Percentiles rank a stretch among this genome's conserved stretches.
Evolutionary conservation across 352 stramenopile genomes (phyloP).

Genomic region (Globisporangium canariense): DNA sequence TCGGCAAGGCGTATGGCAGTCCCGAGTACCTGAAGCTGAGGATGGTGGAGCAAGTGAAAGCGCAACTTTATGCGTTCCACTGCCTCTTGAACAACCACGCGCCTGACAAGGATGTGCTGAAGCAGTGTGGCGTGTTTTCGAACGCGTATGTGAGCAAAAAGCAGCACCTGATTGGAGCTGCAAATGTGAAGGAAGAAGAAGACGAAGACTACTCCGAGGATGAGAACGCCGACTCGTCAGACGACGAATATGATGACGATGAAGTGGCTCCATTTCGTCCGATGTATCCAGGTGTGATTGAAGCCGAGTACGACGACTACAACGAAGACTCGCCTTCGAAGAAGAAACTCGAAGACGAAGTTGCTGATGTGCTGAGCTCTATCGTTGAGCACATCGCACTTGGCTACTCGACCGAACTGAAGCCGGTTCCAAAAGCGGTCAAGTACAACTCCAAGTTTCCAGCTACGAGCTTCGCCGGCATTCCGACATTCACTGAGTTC

Average conservation of each 20-base stretch:
- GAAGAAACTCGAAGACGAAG: constrained; percentile 66
- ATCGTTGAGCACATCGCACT: constrained; percentile 82
- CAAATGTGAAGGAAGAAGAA: constrained; percentile 50
- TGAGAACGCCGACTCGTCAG: constrained; percentile 50
- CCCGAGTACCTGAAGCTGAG: constrained; percentile 57
- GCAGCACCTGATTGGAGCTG: constrained; percentile 44
- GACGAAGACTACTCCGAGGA: constrained; percentile 80
- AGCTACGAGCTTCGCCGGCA: constrained; percentile 39
- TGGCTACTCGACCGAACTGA: constrained; percentile 58
- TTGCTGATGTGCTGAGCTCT: constrained; percentile 70
- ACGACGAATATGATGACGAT: constrained; percentile 67
- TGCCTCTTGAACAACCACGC: constrained; percentile 87
- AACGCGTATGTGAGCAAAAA: constrained; percentile 79
- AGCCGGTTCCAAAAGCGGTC: constrained; percentile 35
- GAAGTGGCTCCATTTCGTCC: constrained; percentile 36
- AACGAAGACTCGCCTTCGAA: constrained; percentile 34
- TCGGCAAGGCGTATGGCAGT: constrained; percentile 72
- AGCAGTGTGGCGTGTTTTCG: constrained; percentile 81
- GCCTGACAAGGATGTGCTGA: constrained; percentile 80
- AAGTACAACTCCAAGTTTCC: constrained; percentile 56
- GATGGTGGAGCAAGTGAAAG: constrained; percentile 86
- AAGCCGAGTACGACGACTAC: constrained; percentile 33
- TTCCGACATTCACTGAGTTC: constrained; percentile 72
- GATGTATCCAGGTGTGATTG: constrained; percentile 63
- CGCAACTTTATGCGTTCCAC: constrained; percentile 86